Percentiles rank a stretch among this genome's conserved stretches.
Conservation (phyloP, 2,329 filamentous ascomycete species). For the Diplodia seriata region DNA sequence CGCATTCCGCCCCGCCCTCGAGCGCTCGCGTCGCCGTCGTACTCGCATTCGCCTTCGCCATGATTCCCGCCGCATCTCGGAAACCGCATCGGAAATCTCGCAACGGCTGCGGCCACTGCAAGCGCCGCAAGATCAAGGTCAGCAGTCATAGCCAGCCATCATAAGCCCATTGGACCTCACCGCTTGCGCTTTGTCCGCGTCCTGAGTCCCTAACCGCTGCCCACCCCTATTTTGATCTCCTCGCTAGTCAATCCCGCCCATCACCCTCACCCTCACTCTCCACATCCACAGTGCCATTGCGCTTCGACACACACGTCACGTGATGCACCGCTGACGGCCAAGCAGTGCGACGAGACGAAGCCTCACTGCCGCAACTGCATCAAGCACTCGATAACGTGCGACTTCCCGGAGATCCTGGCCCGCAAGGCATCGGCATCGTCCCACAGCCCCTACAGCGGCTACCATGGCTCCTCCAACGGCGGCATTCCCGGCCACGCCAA, state of each 20-base stretch:
- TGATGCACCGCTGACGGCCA: slow-evolving; percentile 1
- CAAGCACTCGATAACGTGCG: slow-evolving; percentile 42
- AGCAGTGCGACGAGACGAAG: slow-evolving; percentile 44
- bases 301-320: neutral
- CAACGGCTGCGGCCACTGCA: slow-evolving; percentile 32
- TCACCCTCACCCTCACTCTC: neutral
- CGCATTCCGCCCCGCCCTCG: no score
- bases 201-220: neutral
- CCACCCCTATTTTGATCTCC: neutral
- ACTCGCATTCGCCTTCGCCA: slow-evolving; percentile 16
- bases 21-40: neutral
- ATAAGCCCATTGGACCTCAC: neutral
- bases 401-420: slow-evolving; percentile 35
- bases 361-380: slow-evolving; percentile 44
- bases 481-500: neutral
- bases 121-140: slow-evolving; percentile 31
- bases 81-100: slow-evolving; percentile 29
- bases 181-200: slow-evolving; percentile 14
- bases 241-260: neutral
- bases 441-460: slow-evolving; percentile 4
- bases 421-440: slow-evolving; percentile 12
- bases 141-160: neutral
- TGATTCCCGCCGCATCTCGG: slow-evolving; percentile 26
- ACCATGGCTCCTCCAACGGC: neutral
- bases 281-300: no score